Evolutionary conservation across 1,284 basidiomycete genomes (phyloP).

Genomic region (Stygiomarasmius scandens): DNA sequence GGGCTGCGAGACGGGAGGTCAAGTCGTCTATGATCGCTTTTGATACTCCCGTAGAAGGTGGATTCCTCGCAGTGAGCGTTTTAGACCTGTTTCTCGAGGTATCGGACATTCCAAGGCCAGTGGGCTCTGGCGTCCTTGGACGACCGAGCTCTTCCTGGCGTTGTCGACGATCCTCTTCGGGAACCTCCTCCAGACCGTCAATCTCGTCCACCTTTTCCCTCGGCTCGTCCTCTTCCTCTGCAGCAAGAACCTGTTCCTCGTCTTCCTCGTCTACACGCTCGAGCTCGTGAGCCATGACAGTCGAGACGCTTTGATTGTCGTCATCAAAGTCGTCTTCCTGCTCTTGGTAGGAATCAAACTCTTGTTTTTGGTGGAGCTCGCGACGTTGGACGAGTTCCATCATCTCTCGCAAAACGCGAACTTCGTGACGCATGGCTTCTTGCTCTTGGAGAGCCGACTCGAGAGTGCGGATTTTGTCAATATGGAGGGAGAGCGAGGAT

Average conservation of each 20-base stretch:
- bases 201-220: constrained; percentile 44
- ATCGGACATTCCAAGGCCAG: constrained; percentile 60
- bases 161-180: constrained; percentile 37
- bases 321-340: constrained; percentile 39
- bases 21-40: constrained; percentile 57
- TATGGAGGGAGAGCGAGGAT: constrained; percentile 73
- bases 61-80: constrained; percentile 20
- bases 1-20: constrained; percentile 66
- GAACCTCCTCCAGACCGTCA: constrained; percentile 20
- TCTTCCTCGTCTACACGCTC: constrained; percentile 78
- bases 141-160: constrained; percentile 64
- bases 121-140: constrained; percentile 78
- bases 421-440: constrained; percentile 83
- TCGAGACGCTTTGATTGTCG: constrained; percentile 62
- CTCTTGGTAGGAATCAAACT: no score
- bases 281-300: constrained; percentile 67
- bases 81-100: constrained; percentile 33
- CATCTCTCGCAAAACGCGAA: constrained; percentile 70
- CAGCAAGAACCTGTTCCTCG: constrained; percentile 56
- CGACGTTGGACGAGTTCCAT: constrained; percentile 48
- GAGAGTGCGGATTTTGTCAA: constrained; percentile 84
- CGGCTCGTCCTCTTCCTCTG: constrained; percentile 28
- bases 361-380: constrained; percentile 14
- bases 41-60: constrained; percentile 19
- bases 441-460: constrained; percentile 88